phyloP scores from a whole-genome alignment of 2,329 filamentous ascomycete species.

The Penicillium sp. region DNA sequence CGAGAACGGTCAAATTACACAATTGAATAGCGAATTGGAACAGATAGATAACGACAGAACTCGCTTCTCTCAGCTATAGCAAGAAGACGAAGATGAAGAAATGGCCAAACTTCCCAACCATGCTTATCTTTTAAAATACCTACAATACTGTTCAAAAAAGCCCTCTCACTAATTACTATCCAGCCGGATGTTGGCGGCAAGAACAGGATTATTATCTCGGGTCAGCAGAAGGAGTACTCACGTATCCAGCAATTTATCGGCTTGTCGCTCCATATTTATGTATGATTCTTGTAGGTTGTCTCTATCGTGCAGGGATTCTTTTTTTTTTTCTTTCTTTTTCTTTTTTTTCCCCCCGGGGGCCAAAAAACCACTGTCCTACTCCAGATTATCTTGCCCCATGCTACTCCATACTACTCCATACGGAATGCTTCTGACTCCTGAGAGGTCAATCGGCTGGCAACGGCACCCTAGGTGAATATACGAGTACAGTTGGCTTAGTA shows the following conservation, averaged over 20 bases:
- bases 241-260: not conserved
- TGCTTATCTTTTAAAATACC: not conserved
- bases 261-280: not conserved
- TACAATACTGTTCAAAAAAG: not conserved
- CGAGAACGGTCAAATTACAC: conserved; percentile 1
- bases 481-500: no score
- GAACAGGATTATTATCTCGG: not conserved
- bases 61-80: no score
- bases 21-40: not conserved
- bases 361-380: not conserved
- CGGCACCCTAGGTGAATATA: not conserved
- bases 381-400: not conserved
- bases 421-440: not conserved
- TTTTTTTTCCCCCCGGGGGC: no score
- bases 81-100: not conserved
- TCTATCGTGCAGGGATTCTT: not conserved
- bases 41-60: not conserved
- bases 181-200: not conserved
- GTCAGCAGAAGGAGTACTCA: not conserved
- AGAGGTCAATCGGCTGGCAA: not conserved
- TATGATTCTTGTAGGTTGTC: not conserved
- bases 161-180: not conserved
- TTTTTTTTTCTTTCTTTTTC: no score
- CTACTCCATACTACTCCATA: not conserved
- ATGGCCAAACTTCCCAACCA: not conserved